Conservation (phyloP, 176 grass and related monocot species). For the Aegilops umbellulata region DNA sequence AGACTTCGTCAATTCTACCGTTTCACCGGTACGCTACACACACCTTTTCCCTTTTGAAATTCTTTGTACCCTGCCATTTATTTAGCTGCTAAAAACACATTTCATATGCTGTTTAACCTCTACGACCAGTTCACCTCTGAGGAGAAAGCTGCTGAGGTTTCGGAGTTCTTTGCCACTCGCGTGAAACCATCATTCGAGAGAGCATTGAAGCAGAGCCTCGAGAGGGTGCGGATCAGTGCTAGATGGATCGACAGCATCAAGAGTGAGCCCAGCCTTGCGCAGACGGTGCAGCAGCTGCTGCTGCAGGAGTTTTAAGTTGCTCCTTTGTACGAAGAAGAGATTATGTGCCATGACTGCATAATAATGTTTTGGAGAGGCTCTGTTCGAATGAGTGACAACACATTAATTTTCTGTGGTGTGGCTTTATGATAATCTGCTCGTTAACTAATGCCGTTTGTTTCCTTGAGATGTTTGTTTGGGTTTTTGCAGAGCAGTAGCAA, state of each 20-base stretch:
- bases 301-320: neutral
- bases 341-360: neutral
- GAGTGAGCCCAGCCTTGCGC: constrained; percentile 49
- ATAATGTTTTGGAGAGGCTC: no score
- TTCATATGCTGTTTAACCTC: neutral
- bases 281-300: constrained; percentile 47
- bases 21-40: constrained; percentile 38
- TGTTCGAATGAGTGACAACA: neutral
- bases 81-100: neutral
- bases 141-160: constrained; percentile 65
- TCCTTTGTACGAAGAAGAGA: neutral
- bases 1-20: constrained; percentile 42
- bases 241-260: constrained; percentile 62
- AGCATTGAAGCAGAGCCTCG: constrained; percentile 72
- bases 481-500: neutral
- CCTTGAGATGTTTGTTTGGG: neutral
- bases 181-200: constrained; percentile 73
- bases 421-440: neutral
- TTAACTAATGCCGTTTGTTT: neutral
- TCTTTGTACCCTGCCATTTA: neutral
- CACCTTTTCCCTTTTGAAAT: neutral
- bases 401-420: neutral
- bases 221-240: constrained; percentile 62
- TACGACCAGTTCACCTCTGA: constrained; percentile 54
- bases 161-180: constrained; percentile 53